A percentile compares a stretch with the other conserved stretches of the same genome.
Conservation (phyloP, 2,329 filamentous ascomycete genomes). For the Cercospora sp. region DNA sequence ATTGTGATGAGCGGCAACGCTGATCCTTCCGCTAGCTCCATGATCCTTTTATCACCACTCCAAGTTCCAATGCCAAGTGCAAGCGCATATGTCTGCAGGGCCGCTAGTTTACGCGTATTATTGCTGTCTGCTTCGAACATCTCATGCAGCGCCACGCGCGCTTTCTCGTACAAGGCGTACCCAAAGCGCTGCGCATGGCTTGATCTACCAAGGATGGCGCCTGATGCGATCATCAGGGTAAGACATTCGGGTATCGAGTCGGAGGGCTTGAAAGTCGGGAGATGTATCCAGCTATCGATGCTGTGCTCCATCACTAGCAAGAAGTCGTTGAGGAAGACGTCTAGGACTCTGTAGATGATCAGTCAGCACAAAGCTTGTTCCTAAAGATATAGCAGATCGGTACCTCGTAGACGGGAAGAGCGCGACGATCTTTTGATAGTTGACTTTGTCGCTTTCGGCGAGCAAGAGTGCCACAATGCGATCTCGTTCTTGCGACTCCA, state of each 20-base stretch:
- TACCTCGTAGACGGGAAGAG: constrained; percentile 21
- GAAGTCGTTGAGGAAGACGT: constrained; percentile 26
- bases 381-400: not conserved
- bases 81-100: constrained; percentile 24
- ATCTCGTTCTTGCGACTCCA: constrained; percentile 22
- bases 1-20: constrained; percentile 24
- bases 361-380: not conserved
- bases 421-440: constrained; percentile 25
- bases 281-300: constrained; percentile 27
- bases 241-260: constrained; percentile 22
- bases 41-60: constrained; percentile 28
- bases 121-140: constrained; percentile 25
- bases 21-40: constrained; percentile 23
- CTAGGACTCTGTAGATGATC: constrained; percentile 16
- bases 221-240: constrained; percentile 24
- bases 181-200: constrained; percentile 27
- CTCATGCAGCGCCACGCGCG: constrained; percentile 17
- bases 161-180: constrained; percentile 27
- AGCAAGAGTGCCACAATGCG: constrained; percentile 25
- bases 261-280: constrained; percentile 20
- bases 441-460: constrained; percentile 22
- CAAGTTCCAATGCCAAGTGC: constrained; percentile 25
- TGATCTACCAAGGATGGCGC: constrained; percentile 24
- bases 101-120: constrained; percentile 21
- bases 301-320: constrained; percentile 27